A percentile compares a stretch with the other conserved stretches of the same genome.
Evolutionary conservation across 805 yeast genomes (phyloP).

Genomic region (Candida broadrunensis): DNA sequence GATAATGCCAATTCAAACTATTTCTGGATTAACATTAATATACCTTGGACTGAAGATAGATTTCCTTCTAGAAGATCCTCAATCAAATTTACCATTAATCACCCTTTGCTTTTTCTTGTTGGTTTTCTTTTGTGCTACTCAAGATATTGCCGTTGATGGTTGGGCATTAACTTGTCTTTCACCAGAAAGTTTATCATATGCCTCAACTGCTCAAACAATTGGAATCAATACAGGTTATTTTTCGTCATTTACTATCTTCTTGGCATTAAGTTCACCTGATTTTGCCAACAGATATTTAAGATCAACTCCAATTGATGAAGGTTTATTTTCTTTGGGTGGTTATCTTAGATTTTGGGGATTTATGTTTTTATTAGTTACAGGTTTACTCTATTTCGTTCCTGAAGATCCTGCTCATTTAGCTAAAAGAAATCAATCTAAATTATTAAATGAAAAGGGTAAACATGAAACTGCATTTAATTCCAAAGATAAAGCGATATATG

Average conservation of each 20-base stretch:
- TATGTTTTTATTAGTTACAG: conserved; percentile 65
- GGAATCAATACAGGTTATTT: conserved; percentile 95
- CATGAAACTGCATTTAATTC: conserved; percentile 23
- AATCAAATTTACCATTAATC: conserved; percentile 48
- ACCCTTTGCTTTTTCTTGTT: conserved; percentile 72
- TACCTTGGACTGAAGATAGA: conserved; percentile 61
- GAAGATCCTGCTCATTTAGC: conserved; percentile 66
- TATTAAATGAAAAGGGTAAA: conserved; percentile 25
- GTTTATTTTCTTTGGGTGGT: conserved; percentile 67
- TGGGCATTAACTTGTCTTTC: conserved; percentile 94
- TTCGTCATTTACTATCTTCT: conserved; percentile 82
- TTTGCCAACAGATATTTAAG: conserved; percentile 87
- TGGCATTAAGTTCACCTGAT: conserved; percentile 88
- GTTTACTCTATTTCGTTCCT: conserved; percentile 55
- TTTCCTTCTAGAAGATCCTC: conserved; percentile 47
- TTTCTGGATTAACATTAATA: conserved; percentile 70
- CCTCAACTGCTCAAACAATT: conserved; percentile 95
- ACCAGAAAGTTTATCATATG: conserved; percentile 76
- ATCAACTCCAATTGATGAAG: conserved; percentile 53
- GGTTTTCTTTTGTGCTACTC: conserved; percentile 92
- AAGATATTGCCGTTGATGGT: conserved; percentile 98
- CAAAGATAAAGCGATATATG: conserved; percentile 10
- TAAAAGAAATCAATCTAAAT: conserved; percentile 24
- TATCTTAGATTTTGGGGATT: conserved; percentile 80
- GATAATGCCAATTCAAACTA: conserved; percentile 88